Percentiles rank a stretch among this genome's conserved stretches.
phyloP scores from a whole-genome alignment of 2,329 filamentous ascomycete species.

The Lasiodiplodia theobromae region DNA sequence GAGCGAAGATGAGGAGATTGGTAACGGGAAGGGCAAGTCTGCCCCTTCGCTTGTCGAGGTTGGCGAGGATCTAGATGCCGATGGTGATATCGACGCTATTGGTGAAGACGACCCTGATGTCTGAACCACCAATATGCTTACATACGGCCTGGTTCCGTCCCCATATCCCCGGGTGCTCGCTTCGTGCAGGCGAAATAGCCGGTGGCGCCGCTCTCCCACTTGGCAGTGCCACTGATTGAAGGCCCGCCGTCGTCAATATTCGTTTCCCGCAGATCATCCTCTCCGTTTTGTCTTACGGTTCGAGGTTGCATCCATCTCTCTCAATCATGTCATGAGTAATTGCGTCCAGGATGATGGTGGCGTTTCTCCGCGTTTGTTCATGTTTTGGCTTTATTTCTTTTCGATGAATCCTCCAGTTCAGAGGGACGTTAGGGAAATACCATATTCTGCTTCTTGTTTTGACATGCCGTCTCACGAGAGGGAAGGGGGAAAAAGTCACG shows the following conservation, averaged over 20 bases:
- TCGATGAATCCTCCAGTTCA: background rate
- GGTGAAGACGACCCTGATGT: constrained; percentile 30
- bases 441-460: constrained; percentile 20
- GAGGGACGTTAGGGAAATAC: constrained; percentile 23
- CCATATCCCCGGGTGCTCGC: background rate
- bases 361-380: background rate
- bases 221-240: background rate
- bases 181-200: background rate
- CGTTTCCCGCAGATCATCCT: background rate
- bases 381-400: background rate
- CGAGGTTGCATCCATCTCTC: background rate
- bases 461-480: constrained; percentile 3
- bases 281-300: background rate
- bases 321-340: constrained; percentile 11
- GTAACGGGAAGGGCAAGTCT: constrained; percentile 40
- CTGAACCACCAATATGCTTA: background rate
- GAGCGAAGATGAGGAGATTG: constrained; percentile 32
- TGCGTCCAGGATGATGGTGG: constrained; percentile 11
- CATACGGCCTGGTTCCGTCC: background rate
- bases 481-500: background rate
- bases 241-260: background rate
- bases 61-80: constrained; percentile 42
- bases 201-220: background rate
- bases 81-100: constrained; percentile 31
- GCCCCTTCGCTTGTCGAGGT: constrained; percentile 38